Evolutionary conservation across 345 rosid species (phyloP).

Genomic region (Gossypium turneri): DNA sequence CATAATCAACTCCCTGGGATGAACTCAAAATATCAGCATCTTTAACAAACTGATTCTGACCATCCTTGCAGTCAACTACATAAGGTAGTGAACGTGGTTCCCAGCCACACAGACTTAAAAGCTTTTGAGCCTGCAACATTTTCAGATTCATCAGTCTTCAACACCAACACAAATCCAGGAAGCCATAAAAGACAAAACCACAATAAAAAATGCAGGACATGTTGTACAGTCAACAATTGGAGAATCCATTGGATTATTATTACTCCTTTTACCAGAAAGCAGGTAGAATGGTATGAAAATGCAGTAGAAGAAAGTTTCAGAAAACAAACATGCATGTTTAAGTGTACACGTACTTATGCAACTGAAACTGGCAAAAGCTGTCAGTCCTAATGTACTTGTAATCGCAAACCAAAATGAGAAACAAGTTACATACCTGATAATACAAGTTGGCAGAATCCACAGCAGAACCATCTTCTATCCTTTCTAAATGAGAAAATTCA

Average conservation of each 20-base stretch:
- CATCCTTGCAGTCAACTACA: constrained; percentile 61
- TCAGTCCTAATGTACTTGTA: not conserved
- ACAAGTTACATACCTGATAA: constrained; percentile 53
- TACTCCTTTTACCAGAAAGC: not conserved
- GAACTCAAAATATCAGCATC: constrained; percentile 31
- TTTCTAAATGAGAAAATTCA: constrained; percentile 30
- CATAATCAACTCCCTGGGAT: constrained; percentile 31
- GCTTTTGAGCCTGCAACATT: constrained; percentile 65
- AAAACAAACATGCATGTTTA: not conserved
- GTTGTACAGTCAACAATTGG: not conserved
- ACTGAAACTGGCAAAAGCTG: not conserved
- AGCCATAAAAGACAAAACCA: constrained; percentile 1
- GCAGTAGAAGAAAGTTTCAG: not conserved
- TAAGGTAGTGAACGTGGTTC: constrained; percentile 78
- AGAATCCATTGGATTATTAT: not conserved
- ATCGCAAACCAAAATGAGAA: constrained; percentile 6
- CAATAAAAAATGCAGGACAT: not conserved
- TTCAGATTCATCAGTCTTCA: constrained; percentile 13
- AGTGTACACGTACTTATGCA: not conserved
- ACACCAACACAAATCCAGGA: constrained; percentile 12
- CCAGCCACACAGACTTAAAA: constrained; percentile 91
- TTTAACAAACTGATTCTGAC: constrained; percentile 28
- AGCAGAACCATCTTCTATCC: constrained; percentile 36
- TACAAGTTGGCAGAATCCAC: constrained; percentile 44
- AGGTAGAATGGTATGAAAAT: not conserved